Evolutionary conservation across 1,139 yeast genomes (phyloP), one percentile per base, ranked within the genome.

Genomic region (Candida albicans): DNA sequence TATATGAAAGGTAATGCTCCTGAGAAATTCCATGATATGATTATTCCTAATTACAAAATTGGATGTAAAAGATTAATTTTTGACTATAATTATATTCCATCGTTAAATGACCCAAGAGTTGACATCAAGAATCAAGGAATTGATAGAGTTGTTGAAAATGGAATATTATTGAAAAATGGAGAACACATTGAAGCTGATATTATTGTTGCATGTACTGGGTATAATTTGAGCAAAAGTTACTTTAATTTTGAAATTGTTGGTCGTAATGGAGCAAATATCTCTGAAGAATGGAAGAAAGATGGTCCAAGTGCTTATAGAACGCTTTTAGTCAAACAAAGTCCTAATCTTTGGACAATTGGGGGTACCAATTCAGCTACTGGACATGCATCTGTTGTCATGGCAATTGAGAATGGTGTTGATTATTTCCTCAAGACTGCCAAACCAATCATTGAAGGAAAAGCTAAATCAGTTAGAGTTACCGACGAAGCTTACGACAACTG

Each of bases 281-380:
- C 35, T 12, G 35, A 50, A 4, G 27, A 56, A n/a, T 70, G 76
- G 75, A 37, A 41, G 1, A 54, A 59, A 7, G 59, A 66, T 25
- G 72, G 74, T 4, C 55, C 61, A 4, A 48, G 64, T 39, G 76
- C 77, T 8, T 71, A 70, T 52, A 61, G 67, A 41, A 70, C 77
- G 0, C 28, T 58, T 10, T 51, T 70, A 50, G 55, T 63, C 10
- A 65, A 64, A 40, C 59, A 70, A 31, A 57, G 63, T 40, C 77
- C 77, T 15, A 72, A 72, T 45, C 48, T 62, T 10, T 69, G 70
- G 48, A 25, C 63, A 9, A 58, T 72, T 48, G 72, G 63, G 3
- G 77, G 77, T 3, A 76, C 77, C 25, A 72, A 72, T 47, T 59
- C 73, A 2, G 72, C 73, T 13, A 68, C 76, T 11, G 77, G 77